Percentiles rank a stretch among this genome's conserved stretches.
These are phyloP conservation scores for Penstemon newberryi DNA, from an alignment of 257 asterid genomes.

Conservation along the genomic window DNA sequence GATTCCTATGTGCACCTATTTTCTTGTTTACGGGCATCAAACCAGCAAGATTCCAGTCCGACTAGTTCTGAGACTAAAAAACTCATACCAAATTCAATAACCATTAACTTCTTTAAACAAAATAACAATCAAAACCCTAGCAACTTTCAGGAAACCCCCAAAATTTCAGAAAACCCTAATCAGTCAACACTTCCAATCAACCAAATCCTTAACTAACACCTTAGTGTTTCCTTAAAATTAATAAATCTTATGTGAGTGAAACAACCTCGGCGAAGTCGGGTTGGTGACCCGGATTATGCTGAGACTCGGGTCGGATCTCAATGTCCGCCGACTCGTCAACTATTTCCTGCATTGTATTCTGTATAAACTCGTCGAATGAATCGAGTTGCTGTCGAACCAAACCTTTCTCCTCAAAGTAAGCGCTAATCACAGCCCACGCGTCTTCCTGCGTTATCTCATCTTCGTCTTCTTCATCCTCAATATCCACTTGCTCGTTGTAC, in stretches of 20 bases:
- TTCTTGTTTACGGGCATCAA: no score
- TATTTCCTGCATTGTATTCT: slow-evolving; percentile 97
- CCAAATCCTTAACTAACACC: neutral
- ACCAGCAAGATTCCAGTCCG: no score
- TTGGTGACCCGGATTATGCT: slow-evolving; percentile 92
- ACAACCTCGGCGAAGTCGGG: slow-evolving; percentile 88
- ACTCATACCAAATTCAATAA: neutral
- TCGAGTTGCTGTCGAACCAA: slow-evolving; percentile 93
- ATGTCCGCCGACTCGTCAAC: slow-evolving; percentile 93
- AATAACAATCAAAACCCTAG: slow-evolving; percentile 24
- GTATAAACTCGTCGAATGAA: slow-evolving; percentile 93
- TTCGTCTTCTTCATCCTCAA: slow-evolving; percentile 46
- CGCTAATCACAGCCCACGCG: slow-evolving; percentile 98
- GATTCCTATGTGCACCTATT: no score
- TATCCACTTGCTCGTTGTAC: slow-evolving; percentile 40
- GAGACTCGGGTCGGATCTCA: slow-evolving; percentile 96
- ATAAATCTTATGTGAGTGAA: neutral
- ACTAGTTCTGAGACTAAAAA: neutral
- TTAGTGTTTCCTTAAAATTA: neutral
- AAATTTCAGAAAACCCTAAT: neutral
- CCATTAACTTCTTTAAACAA: neutral
- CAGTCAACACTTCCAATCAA: neutral
- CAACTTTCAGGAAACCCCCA: neutral
- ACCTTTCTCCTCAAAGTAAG: slow-evolving; percentile 95
- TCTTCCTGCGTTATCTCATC: slow-evolving; percentile 95